Evolutionary conservation across 345 rosid genomes (phyloP), one percentile per base, ranked within the genome.

Genomic region (Salix dunnii): DNA sequence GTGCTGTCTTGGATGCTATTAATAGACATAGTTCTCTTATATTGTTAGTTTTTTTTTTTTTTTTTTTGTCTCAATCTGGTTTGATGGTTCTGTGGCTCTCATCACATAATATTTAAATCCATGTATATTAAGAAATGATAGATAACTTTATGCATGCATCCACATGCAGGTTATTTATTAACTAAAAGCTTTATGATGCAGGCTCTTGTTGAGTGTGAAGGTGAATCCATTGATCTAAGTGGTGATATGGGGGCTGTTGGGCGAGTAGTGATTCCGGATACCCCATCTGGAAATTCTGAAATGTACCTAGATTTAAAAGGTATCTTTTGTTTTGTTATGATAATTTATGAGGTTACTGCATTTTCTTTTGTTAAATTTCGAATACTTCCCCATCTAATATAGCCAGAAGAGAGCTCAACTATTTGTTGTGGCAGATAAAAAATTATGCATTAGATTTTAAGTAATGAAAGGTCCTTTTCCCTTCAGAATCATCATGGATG

Each of bases 221-320:
- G 97, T 67, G 97, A 94, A 70, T 90, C 97, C 74, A 87, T 94
- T 68, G 98, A 93, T 89, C 85, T 91, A 84, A 93, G 98, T 79
- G 99, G 99, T 43, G 98, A 96, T 84, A 81, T 92, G 90, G 99
- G 98, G 64, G 97, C 98, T 64, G 98, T 96, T 65, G 99, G 99
- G 68, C 88, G 99, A 13, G 82, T 92, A 72, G 83, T 96, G 74
- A 83, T 93, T 78, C 87, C 91, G 20, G 92, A 89, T 81, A 74
- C 82, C 62, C 74, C 85, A 33, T 77, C 85, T 49, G 91, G 89
- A 79, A 79, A 86, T 49, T 83, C 82, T 66, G 97, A 92, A 58
- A 82, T 92, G 87, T 89, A 80, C 85, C 78, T 93, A 70, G 99
- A 93, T 85, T 84, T 96, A 76, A 96, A 96, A 89, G 99, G 99